These are phyloP conservation scores for Ceratocystis diversiconidia DNA, from an alignment of 2,329 filamentous ascomycete genomes.

Conservation along the genomic window DNA sequence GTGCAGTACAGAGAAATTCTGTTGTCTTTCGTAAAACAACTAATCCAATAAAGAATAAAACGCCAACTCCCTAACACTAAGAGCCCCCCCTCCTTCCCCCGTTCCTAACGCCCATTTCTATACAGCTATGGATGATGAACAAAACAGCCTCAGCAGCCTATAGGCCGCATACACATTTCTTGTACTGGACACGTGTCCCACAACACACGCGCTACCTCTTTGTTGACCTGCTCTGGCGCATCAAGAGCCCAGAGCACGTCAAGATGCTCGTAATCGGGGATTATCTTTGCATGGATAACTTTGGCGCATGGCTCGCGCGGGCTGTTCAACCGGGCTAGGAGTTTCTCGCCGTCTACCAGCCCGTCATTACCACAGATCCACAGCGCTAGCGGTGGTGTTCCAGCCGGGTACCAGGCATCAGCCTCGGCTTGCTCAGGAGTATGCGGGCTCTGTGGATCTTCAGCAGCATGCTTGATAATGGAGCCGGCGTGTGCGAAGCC, in stretches of 20 bases:
- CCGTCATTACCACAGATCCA: slow-evolving; percentile 78
- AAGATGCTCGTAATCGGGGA: slow-evolving; percentile 81
- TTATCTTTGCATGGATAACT: slow-evolving; percentile 67
- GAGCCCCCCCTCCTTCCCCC: not conserved
- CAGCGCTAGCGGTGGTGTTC: slow-evolving; percentile 68
- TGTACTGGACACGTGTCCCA: slow-evolving; percentile 59
- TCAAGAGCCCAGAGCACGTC: slow-evolving; percentile 96
- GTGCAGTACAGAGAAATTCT: too few relatives aligned
- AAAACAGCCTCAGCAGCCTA: slow-evolving; percentile 38
- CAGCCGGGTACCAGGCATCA: slow-evolving; percentile 61
- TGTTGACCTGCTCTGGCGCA: slow-evolving; percentile 65
- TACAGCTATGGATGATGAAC: not conserved
- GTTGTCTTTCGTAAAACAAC: too few relatives aligned
- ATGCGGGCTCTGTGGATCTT: slow-evolving; percentile 41
- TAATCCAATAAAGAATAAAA: too few relatives aligned
- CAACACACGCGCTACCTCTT: slow-evolving; percentile 64
- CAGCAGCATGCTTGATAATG: slow-evolving; percentile 61
- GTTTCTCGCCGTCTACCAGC: slow-evolving; percentile 64
- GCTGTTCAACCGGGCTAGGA: slow-evolving; percentile 59
- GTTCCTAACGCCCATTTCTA: not conserved
- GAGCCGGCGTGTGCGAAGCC: slow-evolving; percentile 71
- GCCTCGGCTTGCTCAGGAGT: slow-evolving; percentile 19
- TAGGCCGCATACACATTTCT: slow-evolving; percentile 47
- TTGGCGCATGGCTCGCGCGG: slow-evolving; percentile 69
- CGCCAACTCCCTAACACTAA: not conserved